Percentiles rank a stretch among this genome's conserved stretches.
Conservation (phyloP, 768 basidiomycete species). For the Trametes meyenii region DNA sequence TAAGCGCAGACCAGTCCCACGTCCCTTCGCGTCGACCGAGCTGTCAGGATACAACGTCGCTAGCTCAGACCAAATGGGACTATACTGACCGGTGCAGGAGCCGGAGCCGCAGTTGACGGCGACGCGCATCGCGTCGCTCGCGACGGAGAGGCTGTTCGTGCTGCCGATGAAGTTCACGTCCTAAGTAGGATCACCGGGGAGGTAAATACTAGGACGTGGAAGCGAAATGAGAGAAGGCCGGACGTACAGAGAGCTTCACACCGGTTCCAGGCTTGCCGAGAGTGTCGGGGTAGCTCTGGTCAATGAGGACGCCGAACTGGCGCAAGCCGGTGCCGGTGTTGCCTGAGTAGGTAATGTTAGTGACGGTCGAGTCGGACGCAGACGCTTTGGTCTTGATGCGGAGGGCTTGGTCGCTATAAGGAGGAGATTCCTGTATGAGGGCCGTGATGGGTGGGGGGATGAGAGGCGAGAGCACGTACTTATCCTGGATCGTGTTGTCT, state of each 20-base stretch:
- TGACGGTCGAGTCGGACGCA: slow-evolving; percentile 51
- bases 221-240: too few relatives aligned
- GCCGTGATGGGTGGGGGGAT: neutral
- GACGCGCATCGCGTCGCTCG: slow-evolving; percentile 45
- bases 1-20: slow-evolving; percentile 56
- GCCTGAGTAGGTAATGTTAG: slow-evolving; percentile 52
- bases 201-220: neutral
- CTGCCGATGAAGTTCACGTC: slow-evolving; percentile 50
- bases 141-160: slow-evolving; percentile 47
- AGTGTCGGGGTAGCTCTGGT: slow-evolving; percentile 62
- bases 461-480: slow-evolving; percentile 38
- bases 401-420: slow-evolving; percentile 53
- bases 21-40: slow-evolving; percentile 34
- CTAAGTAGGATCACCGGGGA: slow-evolving; percentile 31
- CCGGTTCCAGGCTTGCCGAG: slow-evolving; percentile 59
- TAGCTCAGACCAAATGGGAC: slow-evolving; percentile 1
- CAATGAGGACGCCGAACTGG: slow-evolving; percentile 60
- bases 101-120: slow-evolving; percentile 59
- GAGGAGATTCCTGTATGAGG: too few relatives aligned
- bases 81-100: slow-evolving; percentile 54
- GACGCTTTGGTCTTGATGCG: slow-evolving; percentile 60
- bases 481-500: slow-evolving; percentile 57
- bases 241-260: slow-evolving; percentile 56
- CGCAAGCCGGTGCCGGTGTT: slow-evolving; percentile 55
- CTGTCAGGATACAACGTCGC: neutral